A percentile compares a stretch with the other conserved stretches of the same genome.
These are phyloP conservation scores for Haplosporangium gracile DNA, from an alignment of 192 early-diverging fungal genomes.

Conservation along the genomic window DNA sequence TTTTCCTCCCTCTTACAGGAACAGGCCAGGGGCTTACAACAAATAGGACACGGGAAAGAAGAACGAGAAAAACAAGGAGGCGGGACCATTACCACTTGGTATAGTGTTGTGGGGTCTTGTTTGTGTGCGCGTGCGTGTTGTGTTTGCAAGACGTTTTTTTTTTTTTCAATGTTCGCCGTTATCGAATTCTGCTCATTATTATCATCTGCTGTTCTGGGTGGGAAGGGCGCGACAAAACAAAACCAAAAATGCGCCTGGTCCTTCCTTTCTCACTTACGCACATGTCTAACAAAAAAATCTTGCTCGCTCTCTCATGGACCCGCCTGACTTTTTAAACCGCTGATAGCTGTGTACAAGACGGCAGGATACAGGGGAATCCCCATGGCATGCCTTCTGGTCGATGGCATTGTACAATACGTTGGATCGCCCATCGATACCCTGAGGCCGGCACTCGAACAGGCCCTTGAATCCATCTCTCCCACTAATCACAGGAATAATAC, in stretches of 20 bases:
- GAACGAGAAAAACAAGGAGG: not conserved
- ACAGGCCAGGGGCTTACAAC: not conserved
- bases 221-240: not conserved
- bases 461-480: slow-evolving; percentile 16
- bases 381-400: slow-evolving; percentile 30
- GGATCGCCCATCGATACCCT: slow-evolving; percentile 32
- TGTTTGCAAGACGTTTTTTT: not conserved
- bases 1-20: not conserved
- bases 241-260: not conserved
- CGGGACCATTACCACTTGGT: no score
- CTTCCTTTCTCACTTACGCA: not conserved
- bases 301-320: no score
- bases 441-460: slow-evolving; percentile 24
- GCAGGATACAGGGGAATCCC: slow-evolving; percentile 48
- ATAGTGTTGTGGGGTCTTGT: no score
- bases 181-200: no score
- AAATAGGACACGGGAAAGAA: not conserved
- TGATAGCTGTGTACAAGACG: slow-evolving; percentile 45
- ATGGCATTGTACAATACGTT: slow-evolving; percentile 40
- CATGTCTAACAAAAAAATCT: slow-evolving; percentile 4
- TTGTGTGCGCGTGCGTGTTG: no score
- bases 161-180: no score
- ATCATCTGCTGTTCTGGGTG: no score
- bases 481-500: not conserved
- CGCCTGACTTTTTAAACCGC: not conserved